These are phyloP conservation scores for Flaveria bidentis DNA, from an alignment of 129 eudicot genomes.

Conservation along the genomic window DNA sequence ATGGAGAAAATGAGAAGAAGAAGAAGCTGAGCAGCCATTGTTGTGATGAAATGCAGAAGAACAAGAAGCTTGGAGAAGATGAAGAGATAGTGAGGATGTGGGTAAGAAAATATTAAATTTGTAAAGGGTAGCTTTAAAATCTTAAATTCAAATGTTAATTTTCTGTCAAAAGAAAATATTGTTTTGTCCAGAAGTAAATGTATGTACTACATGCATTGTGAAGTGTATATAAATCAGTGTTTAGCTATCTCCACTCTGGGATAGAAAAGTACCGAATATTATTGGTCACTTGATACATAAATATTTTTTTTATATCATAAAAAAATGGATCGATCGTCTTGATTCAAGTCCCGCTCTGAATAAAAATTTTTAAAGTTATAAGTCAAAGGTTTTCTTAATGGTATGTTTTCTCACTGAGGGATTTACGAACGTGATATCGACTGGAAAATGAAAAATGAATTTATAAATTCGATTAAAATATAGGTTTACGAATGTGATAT, in stretches of 20 bases:
- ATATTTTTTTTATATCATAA: too few relatives aligned
- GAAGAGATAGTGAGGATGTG: constrained; percentile 6
- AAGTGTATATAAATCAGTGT: constrained; percentile 8
- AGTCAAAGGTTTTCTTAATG: too few relatives aligned
- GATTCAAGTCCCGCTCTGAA: too few relatives aligned
- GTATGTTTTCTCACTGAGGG: too few relatives aligned
- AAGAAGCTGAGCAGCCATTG: constrained; percentile 35
- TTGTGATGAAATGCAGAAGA: constrained; percentile 22
- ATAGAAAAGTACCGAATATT: neutral
- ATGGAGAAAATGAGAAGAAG: constrained; percentile 31
- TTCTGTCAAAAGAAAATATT: constrained; percentile 1
- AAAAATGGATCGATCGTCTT: too few relatives aligned
- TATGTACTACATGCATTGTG: constrained; percentile 3
- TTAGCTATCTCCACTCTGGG: constrained; percentile 4
- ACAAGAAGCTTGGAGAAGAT: constrained; percentile 35
- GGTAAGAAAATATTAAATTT: too few relatives aligned
- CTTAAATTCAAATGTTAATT: constrained; percentile 25
- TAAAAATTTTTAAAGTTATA: too few relatives aligned
- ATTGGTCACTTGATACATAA: too few relatives aligned
- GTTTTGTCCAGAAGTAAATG: neutral
- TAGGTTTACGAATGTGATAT: too few relatives aligned
- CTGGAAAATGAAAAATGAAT: too few relatives aligned
- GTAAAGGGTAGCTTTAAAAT: constrained; percentile 30
- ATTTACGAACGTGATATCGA: too few relatives aligned
- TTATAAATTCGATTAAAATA: too few relatives aligned